These are phyloP conservation scores for Mycena filopes DNA, from an alignment of 768 basidiomycete species.

Conservation along the genomic window DNA sequence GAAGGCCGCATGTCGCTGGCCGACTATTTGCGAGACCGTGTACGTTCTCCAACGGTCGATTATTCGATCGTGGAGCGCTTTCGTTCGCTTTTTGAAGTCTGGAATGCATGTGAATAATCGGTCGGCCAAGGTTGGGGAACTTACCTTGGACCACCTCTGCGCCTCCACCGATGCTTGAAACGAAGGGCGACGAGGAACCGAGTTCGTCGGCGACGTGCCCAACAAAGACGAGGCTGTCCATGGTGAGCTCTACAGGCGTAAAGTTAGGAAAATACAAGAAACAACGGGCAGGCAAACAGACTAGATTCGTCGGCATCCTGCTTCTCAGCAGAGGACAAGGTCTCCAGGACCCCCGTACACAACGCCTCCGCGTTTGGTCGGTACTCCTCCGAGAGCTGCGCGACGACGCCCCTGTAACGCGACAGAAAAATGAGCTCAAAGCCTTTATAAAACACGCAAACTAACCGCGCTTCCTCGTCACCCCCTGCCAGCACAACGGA, in stretches of 20 bases:
- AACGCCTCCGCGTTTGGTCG: conserved; percentile 61
- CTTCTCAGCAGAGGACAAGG: conserved; percentile 49
- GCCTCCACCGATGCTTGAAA: conserved; percentile 55
- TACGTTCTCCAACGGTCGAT: conserved; percentile 65
- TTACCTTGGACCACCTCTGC: conserved; percentile 49
- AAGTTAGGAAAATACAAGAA: conserved; percentile 16
- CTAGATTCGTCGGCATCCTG: conserved; percentile 45
- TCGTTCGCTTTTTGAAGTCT: conserved; percentile 63
- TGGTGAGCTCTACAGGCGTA: conserved; percentile 33
- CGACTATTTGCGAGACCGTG: conserved; percentile 49
- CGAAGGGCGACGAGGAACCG: conserved; percentile 54
- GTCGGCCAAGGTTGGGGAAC: conserved; percentile 22
- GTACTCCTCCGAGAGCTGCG: conserved; percentile 57
- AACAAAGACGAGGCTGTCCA: conserved; percentile 56
- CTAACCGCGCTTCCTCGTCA: conserved; percentile 58
- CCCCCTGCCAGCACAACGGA: conserved; percentile 52
- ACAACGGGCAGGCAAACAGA: conserved; percentile 31
- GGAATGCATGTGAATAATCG: conserved; percentile 8
- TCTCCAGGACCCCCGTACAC: conserved; percentile 53
- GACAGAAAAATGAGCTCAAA: conserved; percentile 11
- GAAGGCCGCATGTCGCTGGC: conserved; percentile 37
- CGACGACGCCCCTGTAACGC: conserved; percentile 50
- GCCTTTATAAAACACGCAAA: conserved; percentile 2
- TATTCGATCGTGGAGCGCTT: conserved; percentile 55
- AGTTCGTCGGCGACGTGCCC: conserved; percentile 62